Evolutionary conservation across 305 asterid species (phyloP).

Genomic region (Fraxinus dipetala): DNA sequence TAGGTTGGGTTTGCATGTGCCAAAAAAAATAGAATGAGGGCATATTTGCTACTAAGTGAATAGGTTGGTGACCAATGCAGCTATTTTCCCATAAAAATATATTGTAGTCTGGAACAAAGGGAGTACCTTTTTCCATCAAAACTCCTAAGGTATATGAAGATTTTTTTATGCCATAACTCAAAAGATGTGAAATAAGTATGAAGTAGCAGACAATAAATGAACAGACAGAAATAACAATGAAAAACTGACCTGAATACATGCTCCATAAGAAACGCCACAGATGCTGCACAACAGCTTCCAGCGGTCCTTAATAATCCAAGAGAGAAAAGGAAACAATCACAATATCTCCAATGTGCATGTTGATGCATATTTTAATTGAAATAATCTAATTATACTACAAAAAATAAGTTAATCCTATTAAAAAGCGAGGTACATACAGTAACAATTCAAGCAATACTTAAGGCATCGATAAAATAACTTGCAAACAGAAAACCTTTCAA

Average conservation of each 20-base stretch:
- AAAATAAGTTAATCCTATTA: slow-evolving; percentile 15
- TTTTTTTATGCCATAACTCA: neutral
- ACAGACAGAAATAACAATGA: slow-evolving; percentile 17
- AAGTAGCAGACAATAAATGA: neutral
- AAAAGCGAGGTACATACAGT: slow-evolving; percentile 4
- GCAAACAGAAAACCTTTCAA: neutral
- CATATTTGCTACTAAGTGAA: neutral
- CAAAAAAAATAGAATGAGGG: neutral
- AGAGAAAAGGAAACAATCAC: slow-evolving; percentile 7
- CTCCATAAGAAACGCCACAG: slow-evolving; percentile 94
- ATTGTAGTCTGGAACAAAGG: neutral
- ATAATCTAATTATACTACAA: neutral
- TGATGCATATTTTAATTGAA: neutral
- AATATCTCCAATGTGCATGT: slow-evolving; percentile 12
- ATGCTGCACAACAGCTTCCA: slow-evolving; percentile 97
- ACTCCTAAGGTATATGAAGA: neutral
- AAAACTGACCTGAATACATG: slow-evolving; percentile 87
- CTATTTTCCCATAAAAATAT: neutral
- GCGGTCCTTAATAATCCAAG: slow-evolving; percentile 63
- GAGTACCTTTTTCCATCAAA: neutral
- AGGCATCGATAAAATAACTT: neutral
- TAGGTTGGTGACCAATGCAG: neutral
- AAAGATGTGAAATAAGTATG: neutral
- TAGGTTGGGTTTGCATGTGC: slow-evolving; percentile 45
- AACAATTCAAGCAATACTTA: slow-evolving; percentile 1